These are phyloP conservation scores for Polychaeton citri DNA, from an alignment of 2,329 filamentous ascomycete genomes.

Conservation along the genomic window DNA sequence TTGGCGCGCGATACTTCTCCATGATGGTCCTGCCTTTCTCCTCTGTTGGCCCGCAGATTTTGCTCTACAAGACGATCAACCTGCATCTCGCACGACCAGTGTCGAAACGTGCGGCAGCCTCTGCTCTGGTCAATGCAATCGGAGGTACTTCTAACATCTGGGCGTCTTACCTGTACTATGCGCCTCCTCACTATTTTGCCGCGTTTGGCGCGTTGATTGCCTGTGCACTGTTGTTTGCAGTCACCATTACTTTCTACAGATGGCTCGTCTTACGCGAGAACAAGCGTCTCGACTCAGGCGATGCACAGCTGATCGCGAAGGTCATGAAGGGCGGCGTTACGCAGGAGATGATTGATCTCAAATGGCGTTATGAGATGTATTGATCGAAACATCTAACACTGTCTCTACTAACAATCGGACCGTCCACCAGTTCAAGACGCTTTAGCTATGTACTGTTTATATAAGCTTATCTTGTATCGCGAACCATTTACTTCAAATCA, in stretches of 20 bases:
- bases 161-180: slow-evolving; percentile 24
- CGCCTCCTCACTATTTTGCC: slow-evolving; percentile 26
- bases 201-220: slow-evolving; percentile 28
- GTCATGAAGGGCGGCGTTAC: slow-evolving; percentile 30
- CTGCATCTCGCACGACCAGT: slow-evolving; percentile 28
- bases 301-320: slow-evolving; percentile 24
- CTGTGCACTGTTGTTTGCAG: slow-evolving; percentile 21
- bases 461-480: too few species aligned
- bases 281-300: slow-evolving; percentile 24
- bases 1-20: slow-evolving; percentile 10
- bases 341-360: slow-evolving; percentile 29
- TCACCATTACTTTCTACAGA: slow-evolving; percentile 25
- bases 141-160: slow-evolving; percentile 2
- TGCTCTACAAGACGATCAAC: slow-evolving; percentile 31
- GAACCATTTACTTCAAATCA: too few species aligned
- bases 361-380: slow-evolving; percentile 35
- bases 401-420: too few species aligned
- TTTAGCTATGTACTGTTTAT: too few species aligned
- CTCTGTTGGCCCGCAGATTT: slow-evolving; percentile 27
- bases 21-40: slow-evolving; percentile 30
- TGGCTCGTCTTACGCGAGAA: slow-evolving; percentile 28
- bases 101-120: slow-evolving; percentile 29
- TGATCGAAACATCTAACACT: too few species aligned
- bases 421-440: too few species aligned
- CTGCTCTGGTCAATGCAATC: slow-evolving; percentile 28